Conservation (phyloP, 371 early-diverging fungal genomes). For the Lichtheimia corymbifera region DNA sequence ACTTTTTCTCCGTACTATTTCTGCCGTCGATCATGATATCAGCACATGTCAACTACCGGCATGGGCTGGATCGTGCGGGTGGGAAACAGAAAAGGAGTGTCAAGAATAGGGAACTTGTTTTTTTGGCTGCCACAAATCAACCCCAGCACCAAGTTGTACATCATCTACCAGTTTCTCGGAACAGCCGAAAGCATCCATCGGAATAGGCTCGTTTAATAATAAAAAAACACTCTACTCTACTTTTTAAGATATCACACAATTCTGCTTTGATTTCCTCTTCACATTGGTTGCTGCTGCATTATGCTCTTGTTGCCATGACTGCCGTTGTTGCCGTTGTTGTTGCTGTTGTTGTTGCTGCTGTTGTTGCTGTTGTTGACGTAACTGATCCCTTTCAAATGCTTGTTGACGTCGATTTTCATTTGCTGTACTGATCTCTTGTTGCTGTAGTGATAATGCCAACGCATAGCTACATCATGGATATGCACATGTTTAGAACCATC, state of each 20-base stretch:
- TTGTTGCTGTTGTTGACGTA: constrained; percentile 2
- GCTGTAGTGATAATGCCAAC: constrained; percentile 58
- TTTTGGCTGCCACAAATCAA: too few relatives aligned
- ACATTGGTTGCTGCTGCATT: background rate
- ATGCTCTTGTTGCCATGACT: background rate
- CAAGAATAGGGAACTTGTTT: constrained; percentile 1
- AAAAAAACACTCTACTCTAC: too few relatives aligned
- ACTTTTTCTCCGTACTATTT: constrained; percentile 6
- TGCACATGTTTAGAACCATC: background rate
- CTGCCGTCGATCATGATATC: constrained; percentile 14
- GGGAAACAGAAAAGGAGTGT: background rate
- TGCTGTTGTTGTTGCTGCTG: constrained; percentile 1
- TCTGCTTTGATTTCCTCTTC: too few relatives aligned
- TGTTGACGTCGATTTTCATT: constrained; percentile 5
- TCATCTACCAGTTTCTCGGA: too few relatives aligned
- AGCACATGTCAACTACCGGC: constrained; percentile 13
- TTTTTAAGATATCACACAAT: too few relatives aligned
- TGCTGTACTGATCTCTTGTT: constrained; percentile 41
- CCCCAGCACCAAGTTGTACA: too few relatives aligned
- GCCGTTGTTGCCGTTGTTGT: background rate
- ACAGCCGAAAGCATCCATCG: too few relatives aligned
- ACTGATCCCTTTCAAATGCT: background rate
- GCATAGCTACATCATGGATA: constrained; percentile 46
- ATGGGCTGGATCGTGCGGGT: constrained; percentile 3
- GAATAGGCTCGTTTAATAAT: too few relatives aligned